Evolutionary conservation across 164 flowering plant species (phyloP), one percentile per base, ranked within the genome.

Genomic region (Piper betle): DNA sequence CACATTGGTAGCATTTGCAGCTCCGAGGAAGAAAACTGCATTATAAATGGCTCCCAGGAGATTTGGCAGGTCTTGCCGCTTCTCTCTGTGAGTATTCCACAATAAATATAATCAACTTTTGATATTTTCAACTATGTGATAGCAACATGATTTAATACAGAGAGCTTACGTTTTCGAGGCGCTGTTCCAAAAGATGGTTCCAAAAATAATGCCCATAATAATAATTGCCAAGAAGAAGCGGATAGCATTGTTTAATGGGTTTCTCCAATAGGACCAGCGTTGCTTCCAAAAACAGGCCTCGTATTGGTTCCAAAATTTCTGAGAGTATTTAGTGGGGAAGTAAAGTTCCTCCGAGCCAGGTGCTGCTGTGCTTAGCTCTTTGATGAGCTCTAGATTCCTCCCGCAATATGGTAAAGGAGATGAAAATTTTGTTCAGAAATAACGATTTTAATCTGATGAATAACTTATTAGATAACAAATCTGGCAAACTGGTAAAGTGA

Each of bases 211-310:
- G 17, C 81, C 84, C 52, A 78, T 74, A 13, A 78, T 74, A 13
- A 78, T 41, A 0, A 75, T 55, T 10, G 88, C 77, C 77, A 80
- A 65, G 60, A 78, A 66, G 55, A 78, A 74, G 16, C 86, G 62
- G 55, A 75, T 69, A 17, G 76, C 79, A 67, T 81, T 84, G 58
- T 78, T 81, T 65, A 66, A 66, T 9, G 86, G 70, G 66, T 78
- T 71, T 60, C 86, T 75, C 88, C 88, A 82, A 46, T 82, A 84
- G 15, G 88, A 80, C 74, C 72, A 74, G 65, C 74, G 68, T 58
- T 84, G 86, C 61, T 84, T 84, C 88, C 88, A 84, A 52, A 84
- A 80, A 50, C 86, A 81, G 25, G 82, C 80, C 65, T 61, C 70
- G 68, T 76, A 84, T 59, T 86, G 89, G 39, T 75, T 74, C 11